Evolutionary conservation across 73 alveolate species (phyloP), one percentile per base, ranked within the genome.

Genomic region (Loxodes magnus): DNA sequence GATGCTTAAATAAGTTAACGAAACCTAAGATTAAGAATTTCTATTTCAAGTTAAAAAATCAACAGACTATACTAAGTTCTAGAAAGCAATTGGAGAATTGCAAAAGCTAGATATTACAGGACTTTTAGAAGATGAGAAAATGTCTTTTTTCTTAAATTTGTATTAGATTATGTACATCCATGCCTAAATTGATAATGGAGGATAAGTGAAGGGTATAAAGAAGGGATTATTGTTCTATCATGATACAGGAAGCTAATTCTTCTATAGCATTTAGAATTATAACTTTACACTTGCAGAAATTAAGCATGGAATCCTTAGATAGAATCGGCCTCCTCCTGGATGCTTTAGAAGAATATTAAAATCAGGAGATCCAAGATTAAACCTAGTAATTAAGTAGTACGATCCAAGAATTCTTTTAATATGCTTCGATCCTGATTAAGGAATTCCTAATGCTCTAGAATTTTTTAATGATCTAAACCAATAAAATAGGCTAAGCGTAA

Each of bases 261-360:
- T 52, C 33, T 79, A 79, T 53, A 28, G 43, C 34, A 66, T 79
- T 46, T 79, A 69, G 1, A 70, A 68, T 4, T 19, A 38, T 6
- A 75, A 42, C 23, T 77, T 41, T 41, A 78, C 89, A 17, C 17
- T 83, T 7, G 80, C 66, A 0, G 81, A 84, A 22, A 48, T 84
- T 37, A 84, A 84, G 67, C 96, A 84, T 59, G 96, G 96, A 14
- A 53, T 84, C 0, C 59, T 84, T 12, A 65, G 96, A 52, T 77
- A 73, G 3, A 84, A 84, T 58, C 44, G 64, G 34, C 15, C 57
- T 19, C 71, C 51, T 0, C 59, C 59, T 10, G 59, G 59, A 9
- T n/a, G 52, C 46, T 46, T 25, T 46, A 46, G 43, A 0, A 12
- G 59, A 9, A 0, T 46, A n/a, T 46, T 46, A 12, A 25, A 46